These are phyloP conservation scores for Pythium phragmiticola DNA, from an alignment of 352 stramenopile species.

Conservation along the genomic window DNA sequence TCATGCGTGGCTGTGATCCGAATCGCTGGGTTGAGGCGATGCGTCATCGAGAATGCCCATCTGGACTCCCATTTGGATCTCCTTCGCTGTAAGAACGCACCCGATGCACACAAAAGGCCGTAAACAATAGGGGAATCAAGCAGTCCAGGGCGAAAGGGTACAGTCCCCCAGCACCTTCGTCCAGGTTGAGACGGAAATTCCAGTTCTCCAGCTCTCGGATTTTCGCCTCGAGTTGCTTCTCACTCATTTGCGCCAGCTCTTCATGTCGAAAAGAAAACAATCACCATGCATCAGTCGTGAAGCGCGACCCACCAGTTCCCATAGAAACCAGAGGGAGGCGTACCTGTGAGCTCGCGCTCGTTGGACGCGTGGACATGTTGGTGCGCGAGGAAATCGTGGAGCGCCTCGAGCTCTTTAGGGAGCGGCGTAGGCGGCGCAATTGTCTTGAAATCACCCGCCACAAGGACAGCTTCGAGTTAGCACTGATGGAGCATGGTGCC, in stretches of 20 bases:
- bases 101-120: not conserved
- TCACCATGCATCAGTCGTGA: not conserved
- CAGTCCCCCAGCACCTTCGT: slow-evolving; percentile 45
- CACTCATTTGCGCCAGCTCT: slow-evolving; percentile 51
- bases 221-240: slow-evolving; percentile 70
- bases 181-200: slow-evolving; percentile 79
- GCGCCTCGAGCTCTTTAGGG: slow-evolving; percentile 46
- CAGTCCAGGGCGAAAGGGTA: too few species aligned
- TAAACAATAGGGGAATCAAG: not conserved
- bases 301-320: too few species aligned
- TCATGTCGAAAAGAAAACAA: not conserved
- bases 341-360: slow-evolving; percentile 50
- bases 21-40: not conserved
- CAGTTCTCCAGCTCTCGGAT: slow-evolving; percentile 80
- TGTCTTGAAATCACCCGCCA: slow-evolving; percentile 30
- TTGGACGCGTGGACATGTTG: slow-evolving; percentile 34
- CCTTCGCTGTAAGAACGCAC: slow-evolving; percentile 8
- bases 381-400: slow-evolving; percentile 59
- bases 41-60: slow-evolving; percentile 37
- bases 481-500: too few species aligned
- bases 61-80: slow-evolving; percentile 33
- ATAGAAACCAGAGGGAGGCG: not conserved
- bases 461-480: too few species aligned
- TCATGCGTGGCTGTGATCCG: slow-evolving; percentile 1
- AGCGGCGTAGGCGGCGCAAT: slow-evolving; percentile 49